phyloP scores from a whole-genome alignment of 257 asterid genomes.

The Solanum ossicruentum region DNA sequence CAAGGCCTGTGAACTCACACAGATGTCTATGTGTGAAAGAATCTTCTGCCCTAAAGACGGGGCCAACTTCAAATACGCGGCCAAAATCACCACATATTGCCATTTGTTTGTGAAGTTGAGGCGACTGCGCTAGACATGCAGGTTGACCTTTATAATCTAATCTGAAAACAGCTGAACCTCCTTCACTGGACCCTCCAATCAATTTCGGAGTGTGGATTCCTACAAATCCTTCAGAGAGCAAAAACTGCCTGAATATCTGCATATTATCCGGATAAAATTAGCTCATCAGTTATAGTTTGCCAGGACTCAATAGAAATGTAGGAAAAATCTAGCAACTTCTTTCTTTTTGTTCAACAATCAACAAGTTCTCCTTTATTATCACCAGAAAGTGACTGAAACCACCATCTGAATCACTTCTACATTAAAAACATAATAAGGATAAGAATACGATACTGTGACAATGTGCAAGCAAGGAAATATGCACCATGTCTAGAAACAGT shows the following conservation, averaged over 20 bases:
- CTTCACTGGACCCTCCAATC: slow-evolving; percentile 91
- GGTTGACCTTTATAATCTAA: slow-evolving; percentile 75
- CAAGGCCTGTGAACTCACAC: slow-evolving; percentile 93
- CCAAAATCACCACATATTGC: slow-evolving; percentile 76
- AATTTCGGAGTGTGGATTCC: slow-evolving; percentile 78
- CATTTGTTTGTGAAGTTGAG: slow-evolving; percentile 93
- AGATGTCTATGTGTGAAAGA: slow-evolving; percentile 90
- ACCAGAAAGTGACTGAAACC: background rate
- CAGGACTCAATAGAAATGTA: background rate
- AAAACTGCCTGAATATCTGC: slow-evolving; percentile 59
- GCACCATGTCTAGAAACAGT: background rate
- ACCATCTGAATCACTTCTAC: background rate
- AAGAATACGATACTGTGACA: background rate
- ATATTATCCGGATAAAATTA: background rate
- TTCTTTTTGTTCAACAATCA: background rate
- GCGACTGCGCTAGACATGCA: slow-evolving; percentile 94
- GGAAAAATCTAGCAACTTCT: background rate
- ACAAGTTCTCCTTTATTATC: background rate
- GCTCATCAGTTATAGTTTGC: background rate
- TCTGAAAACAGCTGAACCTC: slow-evolving; percentile 84
- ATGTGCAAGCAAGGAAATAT: background rate
- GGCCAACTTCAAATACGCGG: slow-evolving; percentile 86
- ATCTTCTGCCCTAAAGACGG: slow-evolving; percentile 86
- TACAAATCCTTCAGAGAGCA: slow-evolving; percentile 47
- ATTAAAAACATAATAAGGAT: background rate